A percentile compares a stretch with the other conserved stretches of the same genome.
phyloP scores from a whole-genome alignment of 73 alveolate species.

The Blepharisma stoltei region DNA sequence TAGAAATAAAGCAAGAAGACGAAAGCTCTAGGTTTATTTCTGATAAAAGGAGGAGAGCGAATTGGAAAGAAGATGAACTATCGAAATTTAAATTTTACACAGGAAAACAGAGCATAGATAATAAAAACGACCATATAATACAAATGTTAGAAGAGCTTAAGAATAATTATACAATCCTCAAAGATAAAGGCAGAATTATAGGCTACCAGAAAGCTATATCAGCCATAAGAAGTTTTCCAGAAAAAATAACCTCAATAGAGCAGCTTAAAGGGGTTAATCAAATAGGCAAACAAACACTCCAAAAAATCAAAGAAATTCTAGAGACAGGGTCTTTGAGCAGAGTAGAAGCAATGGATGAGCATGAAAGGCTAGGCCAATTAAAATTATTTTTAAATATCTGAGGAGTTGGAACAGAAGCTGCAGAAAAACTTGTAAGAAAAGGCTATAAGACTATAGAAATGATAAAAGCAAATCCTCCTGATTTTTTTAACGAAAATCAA shows the following conservation, averaged over 20 bases:
- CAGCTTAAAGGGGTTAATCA: constrained; percentile 50
- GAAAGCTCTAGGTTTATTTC: too few species aligned
- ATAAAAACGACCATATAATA: constrained; percentile 39
- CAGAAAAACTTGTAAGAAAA: constrained; percentile 71
- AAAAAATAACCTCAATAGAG: constrained; percentile 52
- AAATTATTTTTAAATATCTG: constrained; percentile 77
- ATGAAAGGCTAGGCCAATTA: constrained; percentile 66
- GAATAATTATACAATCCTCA: constrained; percentile 50
- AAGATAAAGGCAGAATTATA: constrained; percentile 63
- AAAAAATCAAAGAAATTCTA: constrained; percentile 86
- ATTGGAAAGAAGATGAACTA: too few species aligned
- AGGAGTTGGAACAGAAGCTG: constrained; percentile 94
- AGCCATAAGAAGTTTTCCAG: constrained; percentile 44
- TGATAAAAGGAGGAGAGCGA: too few species aligned
- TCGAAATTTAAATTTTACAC: too few species aligned
- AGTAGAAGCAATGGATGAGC: constrained; percentile 66
- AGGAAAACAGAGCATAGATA: background rate
- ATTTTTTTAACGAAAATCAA: constrained; percentile 59
- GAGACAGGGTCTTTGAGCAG: constrained; percentile 80
- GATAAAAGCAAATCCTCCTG: constrained; percentile 59
- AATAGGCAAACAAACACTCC: constrained; percentile 81
- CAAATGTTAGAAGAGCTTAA: constrained; percentile 46
- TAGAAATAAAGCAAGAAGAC: too few species aligned
- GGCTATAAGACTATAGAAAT: constrained; percentile 80
- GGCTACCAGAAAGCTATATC: constrained; percentile 73